A percentile compares a stretch with the other conserved stretches of the same genome.
Evolutionary conservation across 1,284 basidiomycete species (phyloP).

Genomic region (Amylostereum chailletii): DNA sequence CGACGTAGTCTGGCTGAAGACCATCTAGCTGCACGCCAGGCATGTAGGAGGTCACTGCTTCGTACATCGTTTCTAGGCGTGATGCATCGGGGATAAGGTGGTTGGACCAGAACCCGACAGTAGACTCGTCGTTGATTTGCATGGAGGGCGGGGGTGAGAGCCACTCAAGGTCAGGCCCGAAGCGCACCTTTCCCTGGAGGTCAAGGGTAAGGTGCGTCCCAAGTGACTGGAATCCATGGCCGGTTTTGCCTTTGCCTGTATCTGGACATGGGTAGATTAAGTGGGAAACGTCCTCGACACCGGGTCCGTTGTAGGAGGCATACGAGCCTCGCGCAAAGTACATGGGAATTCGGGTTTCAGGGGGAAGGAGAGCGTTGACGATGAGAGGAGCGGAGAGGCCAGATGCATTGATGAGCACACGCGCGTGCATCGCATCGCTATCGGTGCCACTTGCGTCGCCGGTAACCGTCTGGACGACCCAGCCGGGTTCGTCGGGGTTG

Average conservation of each 20-base stretch:
- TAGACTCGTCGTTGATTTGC: conserved; percentile 27
- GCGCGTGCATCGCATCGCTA: conserved; percentile 72
- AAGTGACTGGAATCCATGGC: conserved; percentile 66
- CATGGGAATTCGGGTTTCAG: conserved; percentile 49
- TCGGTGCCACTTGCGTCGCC: conserved; percentile 31
- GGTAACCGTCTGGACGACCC: conserved; percentile 65
- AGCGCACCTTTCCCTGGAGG: conserved; percentile 79
- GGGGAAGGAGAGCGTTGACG: conserved; percentile 63
- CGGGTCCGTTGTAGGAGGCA: conserved; percentile 78
- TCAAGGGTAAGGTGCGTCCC: conserved; percentile 91
- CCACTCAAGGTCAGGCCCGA: conserved; percentile 94
- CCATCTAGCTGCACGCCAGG: conserved; percentile 59
- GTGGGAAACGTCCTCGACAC: conserved; percentile 55
- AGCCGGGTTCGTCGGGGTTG: conserved; percentile 41
- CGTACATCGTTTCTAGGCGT: conserved; percentile 54
- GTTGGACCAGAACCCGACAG: conserved; percentile 69
- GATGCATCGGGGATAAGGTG: conserved; percentile 65
- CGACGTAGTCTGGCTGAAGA: conserved; percentile 84
- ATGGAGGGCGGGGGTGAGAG: conserved; percentile 40
- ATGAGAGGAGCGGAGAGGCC: conserved; percentile 74
- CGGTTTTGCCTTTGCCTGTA: conserved; percentile 33
- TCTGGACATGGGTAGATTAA: conserved; percentile 89
- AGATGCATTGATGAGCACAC: conserved; percentile 81
- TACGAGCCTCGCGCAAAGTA: conserved; percentile 82
- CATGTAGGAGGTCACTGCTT: conserved; percentile 66